A percentile compares a stretch with the other conserved stretches of the same genome.
phyloP scores from a whole-genome alignment of 2,329 filamentous ascomycete species.

The Neofusicoccum parvum region DNA sequence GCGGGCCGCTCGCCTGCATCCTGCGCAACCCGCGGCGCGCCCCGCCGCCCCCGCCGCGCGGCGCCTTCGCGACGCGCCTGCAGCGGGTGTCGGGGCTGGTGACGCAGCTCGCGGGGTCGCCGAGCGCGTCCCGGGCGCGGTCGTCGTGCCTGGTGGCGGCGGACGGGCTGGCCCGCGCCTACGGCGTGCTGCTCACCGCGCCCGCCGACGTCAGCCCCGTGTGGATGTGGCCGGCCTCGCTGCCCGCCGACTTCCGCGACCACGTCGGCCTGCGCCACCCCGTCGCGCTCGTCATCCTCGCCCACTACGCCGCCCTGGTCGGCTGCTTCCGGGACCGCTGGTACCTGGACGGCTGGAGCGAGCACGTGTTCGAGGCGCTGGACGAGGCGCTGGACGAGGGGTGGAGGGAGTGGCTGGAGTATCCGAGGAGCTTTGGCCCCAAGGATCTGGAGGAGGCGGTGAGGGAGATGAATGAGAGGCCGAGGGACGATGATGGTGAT shows the following conservation, averaged over 20 bases:
- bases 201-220: background rate
- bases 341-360: background rate
- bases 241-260: background rate
- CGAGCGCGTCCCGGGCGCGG: background rate
- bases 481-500: background rate
- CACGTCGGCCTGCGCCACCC: background rate
- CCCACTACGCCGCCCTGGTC: background rate
- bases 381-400: background rate
- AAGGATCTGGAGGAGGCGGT: background rate
- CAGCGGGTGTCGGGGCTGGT: background rate
- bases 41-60: background rate
- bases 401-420: slow-evolving; percentile 1
- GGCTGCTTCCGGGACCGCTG: background rate
- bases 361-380: background rate
- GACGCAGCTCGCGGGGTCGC: background rate
- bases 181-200: background rate
- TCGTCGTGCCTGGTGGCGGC: background rate
- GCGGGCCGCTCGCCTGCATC: background rate
- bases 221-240: background rate
- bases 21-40: background rate
- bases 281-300: background rate
- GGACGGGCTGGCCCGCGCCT: background rate
- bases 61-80: background rate
- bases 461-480: background rate
- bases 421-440: background rate